Base-by-base conservation (phyloP, 78 protist genomes). In the Tieghemostelium lacteum region DNA sequence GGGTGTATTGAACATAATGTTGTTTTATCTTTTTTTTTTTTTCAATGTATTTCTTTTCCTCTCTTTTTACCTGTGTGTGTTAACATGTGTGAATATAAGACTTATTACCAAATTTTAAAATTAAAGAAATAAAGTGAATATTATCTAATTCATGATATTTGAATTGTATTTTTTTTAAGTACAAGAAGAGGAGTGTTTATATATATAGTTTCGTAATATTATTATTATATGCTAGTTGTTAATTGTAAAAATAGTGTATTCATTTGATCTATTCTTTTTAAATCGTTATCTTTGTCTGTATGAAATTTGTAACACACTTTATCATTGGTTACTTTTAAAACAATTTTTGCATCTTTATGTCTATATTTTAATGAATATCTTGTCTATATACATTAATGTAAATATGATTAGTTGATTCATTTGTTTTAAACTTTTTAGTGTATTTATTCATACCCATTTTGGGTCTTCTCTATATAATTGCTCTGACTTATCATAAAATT, bases 291-390 rank as follows among this genome's bases (percentile, higher is more conserved):
- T 76, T 76, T 76, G 20, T 76, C 87, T 50, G 87, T 76, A 34
- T 64, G 72, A 52, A 31, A 64, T 31, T 62, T 24, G n/a, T 49
- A 28, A 49, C 40, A 63, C n/a, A 42, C 60, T 64, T 34, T 76
- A 63, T 76, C 87, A 64, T 76, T 76, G 20, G 87, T 63, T 45
- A 76, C 87, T 50, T 76, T 76, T 64, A 76, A 76, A 45, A 76
- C 87, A 14, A 76, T 37, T 64, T 63, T 61, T 29, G 64, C 24
- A 24, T 76, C 87, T 49, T 8, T 64, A 64, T 76, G 73, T 76
- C 87, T 76, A 76, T 39, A 64, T 50, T 76, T 76, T 36, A 76
- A 76, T 63, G 73, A 45, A 76, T 42, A 76, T 64, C 87, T 76
- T 45, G 87, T 76, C 87, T 76, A 63, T 8, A 31, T 8, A 20